phyloP scores from a whole-genome alignment of 2,329 filamentous ascomycete species.

The Magnaporthiopsis rhizophila region DNA sequence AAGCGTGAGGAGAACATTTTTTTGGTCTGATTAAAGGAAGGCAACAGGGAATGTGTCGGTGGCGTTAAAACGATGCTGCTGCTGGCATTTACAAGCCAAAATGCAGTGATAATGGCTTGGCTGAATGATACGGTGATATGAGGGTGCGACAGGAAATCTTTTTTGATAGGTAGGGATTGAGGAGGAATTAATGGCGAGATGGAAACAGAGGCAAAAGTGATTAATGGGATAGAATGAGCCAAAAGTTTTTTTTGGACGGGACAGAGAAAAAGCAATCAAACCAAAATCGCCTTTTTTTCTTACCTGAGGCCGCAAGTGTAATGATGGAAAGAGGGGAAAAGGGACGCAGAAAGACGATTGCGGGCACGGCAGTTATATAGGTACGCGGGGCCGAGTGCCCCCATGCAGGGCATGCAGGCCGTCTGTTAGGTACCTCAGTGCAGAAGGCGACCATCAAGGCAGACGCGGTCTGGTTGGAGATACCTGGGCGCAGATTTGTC shows the following conservation, averaged over 20 bases:
- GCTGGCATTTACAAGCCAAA: background rate
- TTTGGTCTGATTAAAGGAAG: background rate
- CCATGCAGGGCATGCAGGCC: constrained; percentile 8
- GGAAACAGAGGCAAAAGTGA: background rate
- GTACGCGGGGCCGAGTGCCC: background rate
- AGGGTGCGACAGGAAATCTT: background rate
- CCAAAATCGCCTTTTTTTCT: background rate
- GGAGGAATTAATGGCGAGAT: background rate
- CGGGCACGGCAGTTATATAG: constrained; percentile 4
- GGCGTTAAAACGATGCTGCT: background rate
- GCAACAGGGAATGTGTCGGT: background rate
- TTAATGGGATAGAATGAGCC: background rate
- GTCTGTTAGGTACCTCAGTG: constrained; percentile 12
- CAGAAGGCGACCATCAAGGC: constrained; percentile 7
- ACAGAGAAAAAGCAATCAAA: background rate
- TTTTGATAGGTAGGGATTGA: background rate
- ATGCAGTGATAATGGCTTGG: background rate
- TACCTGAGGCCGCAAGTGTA: background rate
- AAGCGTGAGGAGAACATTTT: constrained; percentile 7
- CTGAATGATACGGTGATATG: background rate
- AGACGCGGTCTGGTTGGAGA: constrained; percentile 8
- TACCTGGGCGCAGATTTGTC: background rate
- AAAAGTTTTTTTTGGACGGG: background rate
- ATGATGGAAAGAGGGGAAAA: background rate
- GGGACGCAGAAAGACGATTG: background rate